phyloP scores from a whole-genome alignment of 2,329 filamentous ascomycete species.

The Hymenoscyphus fructigenus region DNA sequence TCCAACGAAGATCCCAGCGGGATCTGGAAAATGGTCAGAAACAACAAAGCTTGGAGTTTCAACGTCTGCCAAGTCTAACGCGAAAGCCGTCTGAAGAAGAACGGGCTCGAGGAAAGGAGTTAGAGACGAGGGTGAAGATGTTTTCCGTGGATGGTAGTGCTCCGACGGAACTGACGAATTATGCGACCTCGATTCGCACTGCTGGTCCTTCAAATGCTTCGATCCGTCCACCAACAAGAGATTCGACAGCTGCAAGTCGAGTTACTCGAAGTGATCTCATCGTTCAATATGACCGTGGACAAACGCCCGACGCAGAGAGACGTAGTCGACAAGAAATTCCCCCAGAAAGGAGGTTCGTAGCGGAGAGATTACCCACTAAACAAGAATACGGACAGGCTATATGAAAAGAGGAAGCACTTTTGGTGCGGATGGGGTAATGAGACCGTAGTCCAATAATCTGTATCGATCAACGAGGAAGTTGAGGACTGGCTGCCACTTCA shows the following conservation, averaged over 20 bases:
- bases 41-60: conserved; percentile 13
- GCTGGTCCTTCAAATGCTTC: neutral
- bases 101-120: neutral
- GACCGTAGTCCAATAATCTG: too few relatives aligned
- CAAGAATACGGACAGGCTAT: neutral
- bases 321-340: neutral
- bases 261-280: neutral
- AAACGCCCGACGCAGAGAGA: neutral
- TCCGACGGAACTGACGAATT: neutral
- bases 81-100: conserved; percentile 8
- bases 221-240: neutral
- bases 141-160: neutral
- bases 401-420: neutral
- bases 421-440: neutral
- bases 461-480: too few relatives aligned
- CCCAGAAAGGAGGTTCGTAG: neutral
- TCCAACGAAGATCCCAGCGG: neutral
- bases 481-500: too few relatives aligned
- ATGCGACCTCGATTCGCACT: neutral
- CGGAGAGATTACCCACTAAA: neutral
- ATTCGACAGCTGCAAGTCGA: neutral
- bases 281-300: neutral
- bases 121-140: conserved; percentile 7
- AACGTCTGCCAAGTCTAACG: conserved; percentile 10
- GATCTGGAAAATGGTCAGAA: neutral